Conservation (phyloP, 495 filamentous ascomycete genomes). For the Parathielavia appendiculata region DNA sequence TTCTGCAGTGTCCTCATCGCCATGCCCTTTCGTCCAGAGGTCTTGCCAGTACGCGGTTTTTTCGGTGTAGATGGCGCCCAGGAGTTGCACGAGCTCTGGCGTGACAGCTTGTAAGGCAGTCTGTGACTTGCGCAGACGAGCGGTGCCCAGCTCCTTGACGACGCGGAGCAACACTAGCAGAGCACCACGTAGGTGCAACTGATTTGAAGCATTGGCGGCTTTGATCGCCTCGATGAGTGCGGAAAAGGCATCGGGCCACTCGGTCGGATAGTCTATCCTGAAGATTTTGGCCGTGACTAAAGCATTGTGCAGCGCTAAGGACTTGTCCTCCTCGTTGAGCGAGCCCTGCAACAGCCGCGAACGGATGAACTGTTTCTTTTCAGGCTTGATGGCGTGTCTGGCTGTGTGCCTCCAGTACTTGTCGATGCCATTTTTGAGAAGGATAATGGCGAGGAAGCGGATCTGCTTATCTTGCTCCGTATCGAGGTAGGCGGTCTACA, state of each 20-base stretch:
- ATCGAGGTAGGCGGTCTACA: constrained; percentile 72
- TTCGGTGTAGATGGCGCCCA: constrained; percentile 70
- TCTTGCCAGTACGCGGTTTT: constrained; percentile 66
- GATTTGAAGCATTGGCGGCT: constrained; percentile 39
- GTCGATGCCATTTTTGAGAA: constrained; percentile 93
- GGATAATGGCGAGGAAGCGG: constrained; percentile 85
- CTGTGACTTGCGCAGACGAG: constrained; percentile 63
- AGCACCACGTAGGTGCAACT: constrained; percentile 57
- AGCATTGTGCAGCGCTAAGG: constrained; percentile 79
- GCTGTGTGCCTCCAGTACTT: constrained; percentile 82
- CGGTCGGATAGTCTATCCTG: constrained; percentile 78
- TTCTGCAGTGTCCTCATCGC: constrained; percentile 53
- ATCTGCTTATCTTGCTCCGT: constrained; percentile 65
- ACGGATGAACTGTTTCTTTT: constrained; percentile 71
- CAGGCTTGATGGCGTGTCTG: constrained; percentile 62
- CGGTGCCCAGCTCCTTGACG: constrained; percentile 83
- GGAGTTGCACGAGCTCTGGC: constrained; percentile 71
- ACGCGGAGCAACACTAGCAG: constrained; percentile 76
- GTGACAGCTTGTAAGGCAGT: constrained; percentile 66
- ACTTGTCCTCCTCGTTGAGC: constrained; percentile 63
- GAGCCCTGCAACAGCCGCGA: constrained; percentile 64
- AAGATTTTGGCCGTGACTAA: constrained; percentile 82
- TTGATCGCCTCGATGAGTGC: constrained; percentile 59
- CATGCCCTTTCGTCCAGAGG: constrained; percentile 45
- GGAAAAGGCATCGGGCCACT: constrained; percentile 65